Conservation (phyloP, 495 filamentous ascomycete species). For the Aspergillus cavernicola region DNA sequence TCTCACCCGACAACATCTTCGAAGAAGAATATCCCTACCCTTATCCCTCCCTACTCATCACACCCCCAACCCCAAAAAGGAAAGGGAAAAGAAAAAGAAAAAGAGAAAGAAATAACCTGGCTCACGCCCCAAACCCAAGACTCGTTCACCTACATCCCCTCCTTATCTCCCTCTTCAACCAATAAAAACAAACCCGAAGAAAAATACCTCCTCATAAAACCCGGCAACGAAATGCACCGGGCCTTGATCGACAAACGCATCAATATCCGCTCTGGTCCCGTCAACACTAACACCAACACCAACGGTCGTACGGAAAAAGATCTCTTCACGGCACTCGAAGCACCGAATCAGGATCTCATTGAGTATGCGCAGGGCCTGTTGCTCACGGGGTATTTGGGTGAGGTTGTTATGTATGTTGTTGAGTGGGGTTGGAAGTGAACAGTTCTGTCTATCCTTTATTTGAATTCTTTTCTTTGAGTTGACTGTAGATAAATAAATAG, state of each 20-base stretch:
- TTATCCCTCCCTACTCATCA: background rate
- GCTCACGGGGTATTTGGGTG: slow-evolving; percentile 23
- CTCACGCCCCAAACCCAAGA: slow-evolving; percentile 25
- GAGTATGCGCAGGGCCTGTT: slow-evolving; percentile 32
- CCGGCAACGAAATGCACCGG: slow-evolving; percentile 27
- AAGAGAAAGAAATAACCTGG: slow-evolving; percentile 15
- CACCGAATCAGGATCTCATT: slow-evolving; percentile 24
- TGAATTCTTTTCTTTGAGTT: too few species aligned
- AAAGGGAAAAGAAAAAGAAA: slow-evolving; percentile 1
- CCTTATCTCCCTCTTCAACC: background rate
- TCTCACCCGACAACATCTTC: slow-evolving; percentile 4
- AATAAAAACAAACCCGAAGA: background rate
- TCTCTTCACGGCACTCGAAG: slow-evolving; percentile 15
- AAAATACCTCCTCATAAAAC: slow-evolving; percentile 27
- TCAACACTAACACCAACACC: background rate
- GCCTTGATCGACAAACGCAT: slow-evolving; percentile 25
- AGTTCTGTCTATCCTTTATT: too few species aligned
- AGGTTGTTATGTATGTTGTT: slow-evolving; percentile 33
- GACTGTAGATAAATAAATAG: too few species aligned
- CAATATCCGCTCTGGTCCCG: slow-evolving; percentile 17
- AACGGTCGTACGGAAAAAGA: slow-evolving; percentile 15
- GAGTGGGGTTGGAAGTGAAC: slow-evolving; percentile 30
- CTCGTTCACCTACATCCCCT: slow-evolving; percentile 20
- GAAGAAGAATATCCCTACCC: background rate
- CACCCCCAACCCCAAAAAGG: too few species aligned